Percentiles rank a stretch among this genome's conserved stretches.
These are phyloP conservation scores for Anthracocystis setariae DNA, from an alignment of 1,284 basidiomycete genomes.

Conservation along the genomic window DNA sequence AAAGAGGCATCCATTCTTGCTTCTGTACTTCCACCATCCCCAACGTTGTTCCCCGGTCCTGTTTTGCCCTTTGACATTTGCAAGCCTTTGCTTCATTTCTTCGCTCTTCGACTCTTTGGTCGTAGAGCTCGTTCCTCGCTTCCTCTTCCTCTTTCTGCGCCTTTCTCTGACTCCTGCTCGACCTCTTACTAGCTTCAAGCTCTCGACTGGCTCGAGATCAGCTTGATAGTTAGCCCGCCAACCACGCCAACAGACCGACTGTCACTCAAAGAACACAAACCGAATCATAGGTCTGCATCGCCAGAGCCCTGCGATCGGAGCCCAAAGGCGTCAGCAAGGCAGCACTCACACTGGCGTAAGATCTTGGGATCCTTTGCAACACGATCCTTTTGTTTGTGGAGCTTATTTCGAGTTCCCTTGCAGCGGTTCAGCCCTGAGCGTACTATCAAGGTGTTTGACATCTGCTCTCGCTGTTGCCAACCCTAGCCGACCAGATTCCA, in stretches of 20 bases:
- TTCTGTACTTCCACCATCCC: conserved; percentile 36
- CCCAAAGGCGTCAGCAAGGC: no score
- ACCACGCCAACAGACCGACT: background rate
- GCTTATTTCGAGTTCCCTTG: conserved; percentile 27
- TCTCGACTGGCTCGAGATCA: conserved; percentile 37
- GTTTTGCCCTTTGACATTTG: conserved; percentile 28
- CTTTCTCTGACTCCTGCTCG: background rate
- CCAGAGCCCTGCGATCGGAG: no score
- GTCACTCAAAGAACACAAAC: background rate
- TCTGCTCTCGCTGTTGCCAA: no score
- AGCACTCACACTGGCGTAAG: background rate
- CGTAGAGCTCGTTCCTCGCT: conserved; percentile 18
- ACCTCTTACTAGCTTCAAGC: background rate
- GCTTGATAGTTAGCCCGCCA: conserved; percentile 12
- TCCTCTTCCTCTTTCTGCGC: conserved; percentile 25
- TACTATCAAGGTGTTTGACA: conserved; percentile 9
- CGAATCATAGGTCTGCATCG: no score
- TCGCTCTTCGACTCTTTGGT: conserved; percentile 10
- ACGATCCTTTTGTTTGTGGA: conserved; percentile 19
- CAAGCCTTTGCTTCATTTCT: conserved; percentile 34
- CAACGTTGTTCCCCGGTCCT: conserved; percentile 40
- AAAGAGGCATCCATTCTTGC: conserved; percentile 2
- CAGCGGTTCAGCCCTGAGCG: conserved; percentile 9
- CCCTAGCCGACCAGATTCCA: no score
- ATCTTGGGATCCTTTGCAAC: conserved; percentile 6